Evolutionary conservation across 2,329 filamentous ascomycete species (phyloP), one percentile per base, ranked within the genome.

Genomic region (Exophiala dermatitidis): DNA sequence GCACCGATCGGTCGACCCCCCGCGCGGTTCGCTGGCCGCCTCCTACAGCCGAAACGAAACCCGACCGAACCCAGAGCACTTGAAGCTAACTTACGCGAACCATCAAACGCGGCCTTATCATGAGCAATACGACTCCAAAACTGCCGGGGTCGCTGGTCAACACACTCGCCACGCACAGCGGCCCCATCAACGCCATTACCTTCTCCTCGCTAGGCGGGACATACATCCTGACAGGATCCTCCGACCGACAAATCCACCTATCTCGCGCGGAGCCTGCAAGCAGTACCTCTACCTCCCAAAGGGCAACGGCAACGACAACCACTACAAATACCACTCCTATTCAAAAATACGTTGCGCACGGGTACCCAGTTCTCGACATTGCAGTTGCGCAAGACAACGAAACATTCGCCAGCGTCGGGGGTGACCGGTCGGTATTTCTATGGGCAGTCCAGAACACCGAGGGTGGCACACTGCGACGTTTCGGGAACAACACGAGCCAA

Each of bases 381-480:
- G 77, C 80, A 48, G 85, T 96, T 46, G 69, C 74, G 12, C 66
- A 74, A 28, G 85, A 89, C 72, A 98, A 98, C 70, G 80, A 88
- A 60, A 82, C 82, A 41, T 96, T 98, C 69, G 85, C 84, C 6
- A 90, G 85, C n/a, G 81, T 82, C 1, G 93, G 93, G 61, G 93
- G 93, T 54, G 93, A 98, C 73, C 87, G 91, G 63, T 78, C 81
- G 57, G 89, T 95, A 0, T 96, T 96, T 67, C 77, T 96, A 3
- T 97, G 93, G 93, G 93, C 98, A 70, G 93, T 97, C 0, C 77
- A 85, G 44, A 86, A 84, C 2, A 89, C 86, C 12, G 77, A 81
- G 62, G 55, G 19, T 19, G 19, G 50, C 41, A 95, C 91, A 3
- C 73, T 86, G 29, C 80, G 88, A 26, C 79, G 93, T 30, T 93